These are phyloP conservation scores for Globisporangium nagaii DNA, from an alignment of 352 stramenopile species.

Conservation along the genomic window DNA sequence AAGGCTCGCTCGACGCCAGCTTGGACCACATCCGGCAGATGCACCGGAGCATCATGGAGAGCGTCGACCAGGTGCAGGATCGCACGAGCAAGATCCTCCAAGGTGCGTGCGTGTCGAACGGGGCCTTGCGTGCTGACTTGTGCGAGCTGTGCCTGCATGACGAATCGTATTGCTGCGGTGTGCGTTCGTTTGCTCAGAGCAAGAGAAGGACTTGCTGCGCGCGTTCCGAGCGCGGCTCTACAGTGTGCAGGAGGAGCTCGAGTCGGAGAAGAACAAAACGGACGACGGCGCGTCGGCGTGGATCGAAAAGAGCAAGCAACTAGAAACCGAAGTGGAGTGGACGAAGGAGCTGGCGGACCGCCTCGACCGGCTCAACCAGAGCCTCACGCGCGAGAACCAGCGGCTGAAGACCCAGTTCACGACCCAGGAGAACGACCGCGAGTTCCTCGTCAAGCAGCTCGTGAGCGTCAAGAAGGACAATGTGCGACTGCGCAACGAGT, in stretches of 20 bases:
- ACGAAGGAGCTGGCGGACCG: constrained; percentile 88
- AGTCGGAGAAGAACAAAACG: constrained; percentile 89
- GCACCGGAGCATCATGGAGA: constrained; percentile 83
- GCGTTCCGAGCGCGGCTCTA: constrained; percentile 89
- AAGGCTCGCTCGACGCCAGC: constrained; percentile 60
- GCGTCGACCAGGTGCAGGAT: constrained; percentile 89
- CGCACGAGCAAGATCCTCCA: constrained; percentile 88
- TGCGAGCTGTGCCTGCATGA: no score
- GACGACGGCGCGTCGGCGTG: constrained; percentile 86
- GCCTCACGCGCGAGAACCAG: constrained; percentile 83
- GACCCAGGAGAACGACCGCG: constrained; percentile 91
- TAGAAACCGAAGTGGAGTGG: constrained; percentile 88
- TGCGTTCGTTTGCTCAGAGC: constrained; percentile 29
- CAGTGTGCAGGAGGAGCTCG: constrained; percentile 90
- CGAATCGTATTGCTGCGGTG: no score
- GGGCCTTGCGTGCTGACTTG: no score
- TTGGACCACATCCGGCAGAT: constrained; percentile 81
- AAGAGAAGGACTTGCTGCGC: constrained; percentile 88
- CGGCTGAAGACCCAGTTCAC: constrained; percentile 89
- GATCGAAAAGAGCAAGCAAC: constrained; percentile 89
- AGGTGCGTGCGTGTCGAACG: no score
- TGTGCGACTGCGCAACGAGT: constrained; percentile 57
- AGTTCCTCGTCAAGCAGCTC: constrained; percentile 91
- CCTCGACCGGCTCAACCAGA: constrained; percentile 89
- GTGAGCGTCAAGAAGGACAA: constrained; percentile 92